phyloP scores from a whole-genome alignment of 768 basidiomycete genomes.

The Pleurotus cornucopiae region DNA sequence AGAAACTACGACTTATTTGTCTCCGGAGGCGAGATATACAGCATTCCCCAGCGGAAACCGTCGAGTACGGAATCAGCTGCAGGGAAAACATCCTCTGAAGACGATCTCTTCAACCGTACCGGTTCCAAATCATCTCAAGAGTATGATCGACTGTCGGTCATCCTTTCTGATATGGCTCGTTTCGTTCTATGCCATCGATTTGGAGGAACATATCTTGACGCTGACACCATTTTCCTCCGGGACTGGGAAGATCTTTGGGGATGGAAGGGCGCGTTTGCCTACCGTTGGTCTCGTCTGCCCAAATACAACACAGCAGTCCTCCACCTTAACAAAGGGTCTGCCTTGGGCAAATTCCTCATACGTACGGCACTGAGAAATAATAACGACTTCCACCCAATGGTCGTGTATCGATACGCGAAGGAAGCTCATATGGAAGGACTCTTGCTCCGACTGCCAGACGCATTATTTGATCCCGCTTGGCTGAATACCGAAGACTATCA shows the following conservation, averaged over 20 bases:
- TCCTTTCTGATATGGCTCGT: conserved; percentile 94
- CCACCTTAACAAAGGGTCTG: conserved; percentile 88
- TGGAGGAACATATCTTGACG: conserved; percentile 95
- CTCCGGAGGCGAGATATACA: conserved; percentile 75
- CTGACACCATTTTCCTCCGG: conserved; percentile 91
- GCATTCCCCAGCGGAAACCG: conserved; percentile 46
- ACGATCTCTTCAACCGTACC: conserved; percentile 60
- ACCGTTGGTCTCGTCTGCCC: conserved; percentile 89
- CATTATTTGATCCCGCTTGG: conserved; percentile 96
- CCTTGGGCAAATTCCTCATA: conserved; percentile 90
- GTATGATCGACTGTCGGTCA: conserved; percentile 90
- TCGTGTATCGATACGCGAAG: conserved; percentile 83
- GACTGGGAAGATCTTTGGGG: conserved; percentile 99
- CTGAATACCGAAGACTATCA: conserved; percentile 91
- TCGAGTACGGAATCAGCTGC: conserved; percentile 16
- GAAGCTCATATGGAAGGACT: conserved; percentile 85
- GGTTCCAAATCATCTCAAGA: conserved; percentile 82
- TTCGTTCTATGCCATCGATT: conserved; percentile 97
- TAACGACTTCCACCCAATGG: conserved; percentile 97
- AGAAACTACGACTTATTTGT: conserved; percentile 79
- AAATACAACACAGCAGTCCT: conserved; percentile 97
- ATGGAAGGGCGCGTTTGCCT: conserved; percentile 95
- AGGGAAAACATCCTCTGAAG: conserved; percentile 19
- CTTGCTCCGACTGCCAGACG: conserved; percentile 87
- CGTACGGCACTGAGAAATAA: conserved; percentile 91